Percentiles rank a stretch among this genome's conserved stretches.
Conservation (phyloP, 345 rosid genomes). For the Eucalyptus regnans region DNA sequence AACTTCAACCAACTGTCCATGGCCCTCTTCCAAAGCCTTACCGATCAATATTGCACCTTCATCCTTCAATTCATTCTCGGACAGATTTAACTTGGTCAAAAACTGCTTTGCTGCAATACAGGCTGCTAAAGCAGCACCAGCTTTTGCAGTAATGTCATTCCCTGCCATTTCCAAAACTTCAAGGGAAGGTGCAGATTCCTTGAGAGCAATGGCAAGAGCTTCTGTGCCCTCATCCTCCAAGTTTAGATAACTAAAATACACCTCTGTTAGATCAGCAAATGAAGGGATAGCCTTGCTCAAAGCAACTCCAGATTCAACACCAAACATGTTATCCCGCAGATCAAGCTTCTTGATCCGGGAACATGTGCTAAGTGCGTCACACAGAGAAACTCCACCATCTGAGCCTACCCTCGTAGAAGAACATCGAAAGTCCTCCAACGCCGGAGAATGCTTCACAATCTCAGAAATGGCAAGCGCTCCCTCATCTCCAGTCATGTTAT, state of each 20-base stretch:
- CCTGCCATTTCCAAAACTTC: slow-evolving; percentile 89
- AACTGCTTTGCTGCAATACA: slow-evolving; percentile 57
- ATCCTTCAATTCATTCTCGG: slow-evolving; percentile 86
- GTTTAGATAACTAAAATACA: slow-evolving; percentile 75
- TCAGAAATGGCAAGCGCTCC: slow-evolving; percentile 73
- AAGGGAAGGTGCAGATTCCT: slow-evolving; percentile 53
- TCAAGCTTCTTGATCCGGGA: slow-evolving; percentile 65
- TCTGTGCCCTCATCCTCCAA: slow-evolving; percentile 75
- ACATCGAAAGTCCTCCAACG: slow-evolving; percentile 68
- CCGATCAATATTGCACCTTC: slow-evolving; percentile 71
- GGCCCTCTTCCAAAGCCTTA: slow-evolving; percentile 60
- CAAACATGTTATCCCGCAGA: slow-evolving; percentile 90
- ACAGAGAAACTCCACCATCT: slow-evolving; percentile 76
- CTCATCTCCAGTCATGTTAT: slow-evolving; percentile 89
- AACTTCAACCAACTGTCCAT: slow-evolving; percentile 49
- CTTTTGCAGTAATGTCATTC: slow-evolving; percentile 65
- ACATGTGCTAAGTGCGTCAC: slow-evolving; percentile 55
- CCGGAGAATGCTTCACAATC: slow-evolving; percentile 39
- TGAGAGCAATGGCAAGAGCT: slow-evolving; percentile 49
- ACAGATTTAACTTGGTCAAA: slow-evolving; percentile 58
- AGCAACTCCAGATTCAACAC: slow-evolving; percentile 66
- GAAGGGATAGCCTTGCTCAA: slow-evolving; percentile 41
- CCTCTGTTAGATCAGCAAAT: slow-evolving; percentile 42
- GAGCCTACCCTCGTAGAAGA: slow-evolving; percentile 73
- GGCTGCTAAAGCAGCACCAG: slow-evolving; percentile 32